Percentiles rank a stretch among this genome's conserved stretches.
These are phyloP conservation scores for Fusarium sp. DNA, from an alignment of 2,329 filamentous ascomycete genomes.

Conservation along the genomic window DNA sequence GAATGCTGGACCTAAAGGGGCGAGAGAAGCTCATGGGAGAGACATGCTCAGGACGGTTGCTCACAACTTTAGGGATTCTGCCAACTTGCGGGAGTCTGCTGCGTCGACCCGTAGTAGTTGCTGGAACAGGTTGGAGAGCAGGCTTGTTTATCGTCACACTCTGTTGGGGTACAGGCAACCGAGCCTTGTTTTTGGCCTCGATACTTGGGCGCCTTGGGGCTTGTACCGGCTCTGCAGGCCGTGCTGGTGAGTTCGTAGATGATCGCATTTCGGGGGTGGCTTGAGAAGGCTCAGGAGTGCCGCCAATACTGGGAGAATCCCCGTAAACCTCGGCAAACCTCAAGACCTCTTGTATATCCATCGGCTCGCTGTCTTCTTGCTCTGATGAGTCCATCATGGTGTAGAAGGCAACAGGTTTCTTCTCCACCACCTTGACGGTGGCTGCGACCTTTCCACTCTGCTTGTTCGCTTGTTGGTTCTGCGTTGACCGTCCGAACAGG, in stretches of 20 bases:
- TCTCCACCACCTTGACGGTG: slow-evolving; percentile 60
- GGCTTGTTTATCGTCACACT: slow-evolving; percentile 10
- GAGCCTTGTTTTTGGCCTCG: slow-evolving; percentile 17
- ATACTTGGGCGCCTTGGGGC: neutral
- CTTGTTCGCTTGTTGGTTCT: slow-evolving; percentile 56
- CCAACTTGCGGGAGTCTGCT: slow-evolving; percentile 84
- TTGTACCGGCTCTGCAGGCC: slow-evolving; percentile 9
- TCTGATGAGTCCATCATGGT: slow-evolving; percentile 70
- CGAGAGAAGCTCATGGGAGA: slow-evolving; percentile 86
- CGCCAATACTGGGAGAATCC: slow-evolving; percentile 32
- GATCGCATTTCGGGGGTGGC: slow-evolving; percentile 30
- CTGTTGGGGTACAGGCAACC: slow-evolving; percentile 18
- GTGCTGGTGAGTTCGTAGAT: slow-evolving; percentile 16
- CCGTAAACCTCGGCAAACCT: slow-evolving; percentile 59
- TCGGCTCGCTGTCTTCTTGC: slow-evolving; percentile 59
- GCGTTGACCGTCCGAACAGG: slow-evolving; percentile 65
- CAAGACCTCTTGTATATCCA: slow-evolving; percentile 58
- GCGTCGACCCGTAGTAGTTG: slow-evolving; percentile 38
- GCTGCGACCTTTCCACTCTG: slow-evolving; percentile 58
- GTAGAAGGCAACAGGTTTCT: slow-evolving; percentile 68
- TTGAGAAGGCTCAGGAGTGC: slow-evolving; percentile 30
- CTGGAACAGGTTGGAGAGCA: slow-evolving; percentile 3
- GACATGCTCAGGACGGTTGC: slow-evolving; percentile 71
- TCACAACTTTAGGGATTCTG: slow-evolving; percentile 85
- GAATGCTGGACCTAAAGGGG: slow-evolving; percentile 72